A percentile compares a stretch with the other conserved stretches of the same genome.
Evolutionary conservation across 768 basidiomycete genomes (phyloP).

Genomic region (Russula brevipes): DNA sequence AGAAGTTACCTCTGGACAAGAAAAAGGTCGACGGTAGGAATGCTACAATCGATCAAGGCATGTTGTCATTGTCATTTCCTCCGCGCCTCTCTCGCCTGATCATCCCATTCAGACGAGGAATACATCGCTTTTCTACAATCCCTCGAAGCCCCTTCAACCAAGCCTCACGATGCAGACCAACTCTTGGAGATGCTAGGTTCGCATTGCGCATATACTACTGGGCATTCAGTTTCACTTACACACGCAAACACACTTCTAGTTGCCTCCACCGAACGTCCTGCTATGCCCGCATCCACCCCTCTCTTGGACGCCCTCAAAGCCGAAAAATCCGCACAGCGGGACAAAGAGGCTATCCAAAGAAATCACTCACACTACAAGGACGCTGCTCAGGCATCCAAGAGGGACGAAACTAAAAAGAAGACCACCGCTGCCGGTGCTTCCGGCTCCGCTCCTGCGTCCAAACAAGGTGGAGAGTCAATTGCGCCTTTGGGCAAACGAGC

Average conservation of each 20-base stretch:
- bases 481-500: conserved; percentile 35
- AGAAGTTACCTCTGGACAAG: conserved; percentile 70
- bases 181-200: conserved; percentile 56
- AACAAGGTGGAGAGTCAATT: conserved; percentile 25
- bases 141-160: conserved; percentile 48
- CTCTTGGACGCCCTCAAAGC: conserved; percentile 91
- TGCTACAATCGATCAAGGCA: conserved; percentile 88
- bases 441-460: conserved; percentile 23
- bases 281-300: conserved; percentile 77
- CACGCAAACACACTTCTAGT: conserved; percentile 39
- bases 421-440: conserved; percentile 19
- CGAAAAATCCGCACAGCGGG: conserved; percentile 62
- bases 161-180: conserved; percentile 51
- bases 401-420: conserved; percentile 40
- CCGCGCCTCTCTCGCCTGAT: background rate
- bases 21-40: conserved; percentile 77
- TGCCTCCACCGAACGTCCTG: conserved; percentile 53
- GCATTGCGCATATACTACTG: conserved; percentile 25
- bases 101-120: conserved; percentile 57
- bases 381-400: conserved; percentile 34
- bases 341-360: conserved; percentile 66
- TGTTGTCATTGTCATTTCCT: conserved; percentile 15
- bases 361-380: conserved; percentile 73
- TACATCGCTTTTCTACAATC: conserved; percentile 77
- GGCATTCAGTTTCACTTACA: background rate